Evolutionary conservation across 2,329 filamentous ascomycete species (phyloP), one percentile per base, ranked within the genome.

Genomic region (Amauroascus verrucosus): DNA sequence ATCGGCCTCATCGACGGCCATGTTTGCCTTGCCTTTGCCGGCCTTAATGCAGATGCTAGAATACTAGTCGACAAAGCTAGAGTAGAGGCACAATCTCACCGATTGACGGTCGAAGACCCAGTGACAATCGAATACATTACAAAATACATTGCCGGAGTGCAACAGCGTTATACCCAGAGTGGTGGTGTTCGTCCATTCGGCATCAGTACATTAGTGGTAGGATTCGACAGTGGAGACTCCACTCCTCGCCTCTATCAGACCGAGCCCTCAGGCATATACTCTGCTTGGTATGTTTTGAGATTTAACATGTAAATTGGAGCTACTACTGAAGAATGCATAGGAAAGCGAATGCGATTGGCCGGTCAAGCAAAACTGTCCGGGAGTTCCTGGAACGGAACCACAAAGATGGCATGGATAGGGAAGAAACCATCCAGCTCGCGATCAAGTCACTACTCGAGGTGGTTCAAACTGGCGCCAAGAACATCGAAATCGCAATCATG

Each of bases 401-500:
- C 80, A 95, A 95, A 78, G 88, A 94, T 65, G 87, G 88, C 58
- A 95, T 98, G 90, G 87, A 96, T 70, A 83, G 90, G 59, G 89
- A 96, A 74, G 85, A 88, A 64, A 97, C 94, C 40, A 94, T 98
- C 70, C 89, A 94, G 68, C 78, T 98, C 63, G 93, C 93, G 6
- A 94, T 98, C 77, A 98, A 98, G 78, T 98, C 93, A 37, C 80
- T 98, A 60, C 77, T 98, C 57, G 93, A 98, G 72, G 93, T 98
- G 51, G 93, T 98, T 58, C 93, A 98, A 75, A 98, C 93, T 2
- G 93, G 93, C 59, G 93, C 93, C 51, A 98, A 98, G 83, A 98
- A 98, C 74, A 98, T 98, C 65, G 93, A 98, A 76, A 97, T 98
- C 66, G 93, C 94, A 55, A 84, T 98, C 67, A 96, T 97, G 89